A percentile compares a stretch with the other conserved stretches of the same genome.
These are phyloP conservation scores for Epichloe scottii DNA, from an alignment of 2,329 filamentous ascomycete species.

Conservation along the genomic window DNA sequence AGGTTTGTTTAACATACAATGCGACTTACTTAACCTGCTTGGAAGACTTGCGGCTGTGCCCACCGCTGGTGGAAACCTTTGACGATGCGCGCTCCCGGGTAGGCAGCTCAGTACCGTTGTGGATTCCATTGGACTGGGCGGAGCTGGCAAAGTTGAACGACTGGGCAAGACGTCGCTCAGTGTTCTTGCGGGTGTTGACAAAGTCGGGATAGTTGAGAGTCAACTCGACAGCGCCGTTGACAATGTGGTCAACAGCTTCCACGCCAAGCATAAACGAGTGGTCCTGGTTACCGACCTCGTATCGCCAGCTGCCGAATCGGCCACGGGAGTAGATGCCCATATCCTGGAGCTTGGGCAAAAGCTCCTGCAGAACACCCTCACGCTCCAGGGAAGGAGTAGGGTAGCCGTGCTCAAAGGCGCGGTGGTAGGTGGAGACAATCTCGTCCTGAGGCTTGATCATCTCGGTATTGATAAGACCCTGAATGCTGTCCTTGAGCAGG, in stretches of 20 bases:
- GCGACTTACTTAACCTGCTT: conserved; percentile 19
- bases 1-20: neutral
- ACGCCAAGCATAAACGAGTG: conserved; percentile 97
- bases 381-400: conserved; percentile 90
- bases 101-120: conserved; percentile 21
- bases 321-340: conserved; percentile 91
- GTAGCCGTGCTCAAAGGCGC: conserved; percentile 96
- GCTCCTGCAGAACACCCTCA: conserved; percentile 83
- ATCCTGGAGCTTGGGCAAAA: conserved; percentile 83
- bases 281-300: conserved; percentile 94
- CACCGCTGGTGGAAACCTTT: conserved; percentile 17
- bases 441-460: conserved; percentile 87
- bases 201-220: conserved; percentile 96
- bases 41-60: conserved; percentile 21
- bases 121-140: conserved; percentile 20
- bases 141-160: conserved; percentile 26
- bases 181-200: conserved; percentile 67
- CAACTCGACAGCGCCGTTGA: conserved; percentile 79
- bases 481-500: conserved; percentile 80
- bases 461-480: conserved; percentile 93
- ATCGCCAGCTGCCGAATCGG: conserved; percentile 95
- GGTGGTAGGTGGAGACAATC: conserved; percentile 97
- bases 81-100: conserved; percentile 19
- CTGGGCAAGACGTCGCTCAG: conserved; percentile 31
- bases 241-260: conserved; percentile 81